Base-by-base conservation (phyloP, 805 yeast genomes). In the Pachysolen tannophilus region DNA sequence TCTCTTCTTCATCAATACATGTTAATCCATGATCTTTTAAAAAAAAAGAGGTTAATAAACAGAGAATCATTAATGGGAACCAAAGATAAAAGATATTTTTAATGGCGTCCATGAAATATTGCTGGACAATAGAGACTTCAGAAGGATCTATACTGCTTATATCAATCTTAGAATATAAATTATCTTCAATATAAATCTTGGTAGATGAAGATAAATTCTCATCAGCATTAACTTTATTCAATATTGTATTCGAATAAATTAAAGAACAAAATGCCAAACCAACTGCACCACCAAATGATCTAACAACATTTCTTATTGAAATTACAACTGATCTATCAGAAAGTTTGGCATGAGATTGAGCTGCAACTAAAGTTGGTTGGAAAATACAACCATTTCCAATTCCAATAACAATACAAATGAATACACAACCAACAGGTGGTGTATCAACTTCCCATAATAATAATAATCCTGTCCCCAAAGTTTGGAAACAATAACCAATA, bases 241-340 rank as follows among this genome's bases (percentile, higher is more conserved):
- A 40, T 34, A 53, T 44, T 4, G 45, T 41, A 38, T 52, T 53
- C n/a, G 57, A 50, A 33, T 52, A 30, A n/a, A 53, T 43, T 6
- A 56, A 43, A 2, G 58, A 44, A 10, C 50, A 43, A 8, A 69
- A 52, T 1, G 81, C 78, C 25, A 75, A 56, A 0, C 82, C 82
- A 19, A 73, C 55, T 1, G 81, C 66, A n/a, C 79, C 79, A 11
- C 82, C 83, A 38, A 77, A 65, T 3, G 77, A 68, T 36, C 82
- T 56, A 31, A 71, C 44, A 17, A 73, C 72, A 44, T 74, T 75
- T 48, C 82, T 60, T 2, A 77, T 60, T 3, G 78, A 63, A 8
- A 75, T 73, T 10, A 72, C 72, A 9, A 75, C 75, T 0, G 82
- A 77, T 30, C 83, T 51, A 41, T 76, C 81, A 3, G 65, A 57